Base-by-base conservation (phyloP, 176 grass and related monocot species). In the Hyparrhenia diplandra region DNA sequence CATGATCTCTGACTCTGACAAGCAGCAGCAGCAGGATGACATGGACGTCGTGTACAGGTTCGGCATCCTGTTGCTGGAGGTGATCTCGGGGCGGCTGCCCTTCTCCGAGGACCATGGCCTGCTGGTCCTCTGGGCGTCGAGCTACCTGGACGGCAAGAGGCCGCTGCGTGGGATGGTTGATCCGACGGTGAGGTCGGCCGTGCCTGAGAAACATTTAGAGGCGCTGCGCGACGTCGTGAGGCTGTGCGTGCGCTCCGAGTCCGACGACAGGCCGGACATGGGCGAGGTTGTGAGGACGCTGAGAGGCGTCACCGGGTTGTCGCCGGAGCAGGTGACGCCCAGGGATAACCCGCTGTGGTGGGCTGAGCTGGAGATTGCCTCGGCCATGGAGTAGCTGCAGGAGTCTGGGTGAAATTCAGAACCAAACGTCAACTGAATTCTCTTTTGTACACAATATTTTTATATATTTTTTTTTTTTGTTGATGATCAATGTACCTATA, bases 41-140 rank as follows among this genome's bases (percentile, higher is more conserved):
- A 7, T 10, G 5, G 45, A 27, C 87, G 52, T 81, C 17, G 87
- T 89, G 35, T 92, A 97, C 91, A 97, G 68, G 85, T 89, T 87
- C 3, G 92, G 87, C 42, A 90, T 97, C 45, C 78, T 97, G 45
- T 64, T 97, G 30, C 87, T 97, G 10, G 95, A 97, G 80, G 81
- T 94, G 46, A 90, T 97, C 82, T 97, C 95, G 6, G 92, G 95
- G 2, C 87, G 85, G 64, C 64, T 90, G 67, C 95, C 89, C 0
- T 90, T 92, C 83, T 92, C 89, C 0, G 92, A 89, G 64, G 95
- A 92, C 80, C 88, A 89, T 7, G 85, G 88, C 18, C 80, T 94
- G 14, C 84, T 98, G 14, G 92, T 92, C 23, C 76, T 98, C 5
- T 98, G 95, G 95, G 88, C 95, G 46, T 94, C 92, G 0, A 92